Percentiles rank a stretch among this genome's conserved stretches.
These are phyloP conservation scores for Akanthomyces dipterigenus DNA, from an alignment of 2,329 filamentous ascomycete genomes.

Conservation along the genomic window DNA sequence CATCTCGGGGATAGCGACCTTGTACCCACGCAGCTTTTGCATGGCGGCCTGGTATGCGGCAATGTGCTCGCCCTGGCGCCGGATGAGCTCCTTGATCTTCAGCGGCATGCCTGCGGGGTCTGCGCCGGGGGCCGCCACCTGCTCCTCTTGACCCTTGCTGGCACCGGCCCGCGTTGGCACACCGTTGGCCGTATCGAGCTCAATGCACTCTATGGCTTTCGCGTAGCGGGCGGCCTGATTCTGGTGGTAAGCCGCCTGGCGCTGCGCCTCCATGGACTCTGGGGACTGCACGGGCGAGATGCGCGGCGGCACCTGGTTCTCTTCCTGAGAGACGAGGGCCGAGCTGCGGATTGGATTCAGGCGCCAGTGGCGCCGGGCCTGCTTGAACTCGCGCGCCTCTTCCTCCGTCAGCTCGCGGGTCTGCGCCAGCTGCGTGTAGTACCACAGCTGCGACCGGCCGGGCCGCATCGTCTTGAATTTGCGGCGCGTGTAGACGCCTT, in stretches of 20 bases:
- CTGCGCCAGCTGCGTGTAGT: constrained; percentile 24
- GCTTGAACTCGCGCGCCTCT: constrained; percentile 28
- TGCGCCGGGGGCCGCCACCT: neutral
- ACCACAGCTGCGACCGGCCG: constrained; percentile 27
- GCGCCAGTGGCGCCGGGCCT: constrained; percentile 26
- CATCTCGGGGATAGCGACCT: constrained; percentile 19
- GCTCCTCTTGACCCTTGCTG: neutral
- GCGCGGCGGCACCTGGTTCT: constrained; percentile 15
- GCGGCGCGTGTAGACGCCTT: constrained; percentile 23
- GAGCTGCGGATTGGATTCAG: constrained; percentile 23
- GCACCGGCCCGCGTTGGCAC: neutral
- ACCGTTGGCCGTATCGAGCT: constrained; percentile 16
- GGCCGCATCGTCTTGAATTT: constrained; percentile 26
- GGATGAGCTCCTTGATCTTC: constrained; percentile 17
- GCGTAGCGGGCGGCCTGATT: constrained; percentile 24
- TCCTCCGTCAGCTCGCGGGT: constrained; percentile 25
- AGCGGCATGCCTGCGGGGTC: neutral
- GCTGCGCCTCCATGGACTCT: constrained; percentile 21
- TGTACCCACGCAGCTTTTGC: constrained; percentile 22
- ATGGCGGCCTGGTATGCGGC: constrained; percentile 21
- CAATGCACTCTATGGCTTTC: constrained; percentile 17
- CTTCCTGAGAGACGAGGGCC: constrained; percentile 16
- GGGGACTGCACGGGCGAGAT: constrained; percentile 17
- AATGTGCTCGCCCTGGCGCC: constrained; percentile 21
- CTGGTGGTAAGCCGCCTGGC: constrained; percentile 23